Evolutionary conservation across 2,329 filamentous ascomycete species (phyloP), one percentile per base, ranked within the genome.

Genomic region (Colletotrichum plurivorum): DNA sequence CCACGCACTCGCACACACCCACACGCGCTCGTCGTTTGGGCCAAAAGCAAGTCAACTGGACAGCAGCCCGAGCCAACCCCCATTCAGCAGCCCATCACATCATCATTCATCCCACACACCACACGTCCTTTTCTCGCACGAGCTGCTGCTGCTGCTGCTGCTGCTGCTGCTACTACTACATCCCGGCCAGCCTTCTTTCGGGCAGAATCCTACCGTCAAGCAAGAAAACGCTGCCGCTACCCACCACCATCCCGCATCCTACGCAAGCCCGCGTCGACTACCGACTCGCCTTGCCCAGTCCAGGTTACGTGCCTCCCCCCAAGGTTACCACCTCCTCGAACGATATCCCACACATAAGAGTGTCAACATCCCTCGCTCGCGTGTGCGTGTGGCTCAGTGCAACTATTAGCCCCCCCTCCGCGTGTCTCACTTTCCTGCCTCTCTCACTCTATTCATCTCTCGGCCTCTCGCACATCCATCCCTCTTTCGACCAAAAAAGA

Each of bases 71-170:
- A 60, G 39, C 61, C 61, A 59, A 59, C 54, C 54, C 55, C 54
- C 48, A 55, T 66, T 62, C 31, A 69, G 55, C n/a, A 46, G 53
- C 64, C 63, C 63, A 65, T 71, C 68, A 63, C 67, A 71, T 71
- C 68, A 71, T 70, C 70, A 67, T 49, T 56, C 68, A 31, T 54
- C 49, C 22, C 59, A 62, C 68, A 69, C 60, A 36, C 59, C 63
- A 63, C 52, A 39, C 49, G 41, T 49, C 45, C 18, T 13, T 46
- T 52, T 36, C 31, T 36, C 67, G 46, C 45, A 41, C 67, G 25
- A 59, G 41, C 62, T 54, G 41, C 36, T 25, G n/a, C 18, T 18
- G 8, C 45, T 49, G 58, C 49, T 60, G 63, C 66, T 57, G 62
- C 46, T 8, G 25, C 31, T 22, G 36, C 59, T 58, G 41, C 55